phyloP scores from a whole-genome alignment of 2,329 filamentous ascomycete genomes.

The Colletotrichum spinosum region DNA sequence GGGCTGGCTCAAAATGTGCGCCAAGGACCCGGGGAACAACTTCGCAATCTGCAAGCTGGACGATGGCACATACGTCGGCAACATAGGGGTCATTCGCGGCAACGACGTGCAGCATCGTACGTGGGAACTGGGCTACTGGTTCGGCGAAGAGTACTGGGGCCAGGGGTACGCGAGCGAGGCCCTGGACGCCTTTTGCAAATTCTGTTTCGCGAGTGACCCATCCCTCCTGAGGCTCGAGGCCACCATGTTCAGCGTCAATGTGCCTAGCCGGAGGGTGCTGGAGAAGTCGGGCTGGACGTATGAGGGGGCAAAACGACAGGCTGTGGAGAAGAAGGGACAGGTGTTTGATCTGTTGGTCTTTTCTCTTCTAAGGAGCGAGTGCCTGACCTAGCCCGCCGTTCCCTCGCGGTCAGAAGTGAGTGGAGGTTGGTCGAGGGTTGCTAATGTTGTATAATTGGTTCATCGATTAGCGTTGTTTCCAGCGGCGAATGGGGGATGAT shows the following conservation, averaged over 20 bases:
- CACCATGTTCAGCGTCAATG: slow-evolving; percentile 50
- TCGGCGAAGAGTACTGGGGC: slow-evolving; percentile 57
- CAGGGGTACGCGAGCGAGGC: slow-evolving; percentile 58
- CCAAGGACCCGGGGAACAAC: slow-evolving; percentile 41
- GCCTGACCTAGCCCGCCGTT: not conserved
- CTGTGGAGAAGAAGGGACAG: slow-evolving; percentile 55
- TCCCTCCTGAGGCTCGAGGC: slow-evolving; percentile 57
- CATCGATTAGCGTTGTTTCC: too few species aligned
- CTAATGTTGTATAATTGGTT: too few species aligned
- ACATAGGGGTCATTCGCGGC: slow-evolving; percentile 52
- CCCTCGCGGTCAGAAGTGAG: not conserved
- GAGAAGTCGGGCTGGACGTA: slow-evolving; percentile 54
- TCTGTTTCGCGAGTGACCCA: slow-evolving; percentile 57
- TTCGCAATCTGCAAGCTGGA: slow-evolving; percentile 49
- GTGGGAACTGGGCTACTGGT: slow-evolving; percentile 63
- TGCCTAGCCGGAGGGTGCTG: slow-evolving; percentile 56
- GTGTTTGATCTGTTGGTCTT: slow-evolving; percentile 52
- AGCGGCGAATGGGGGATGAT: too few species aligned
- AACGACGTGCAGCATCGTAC: slow-evolving; percentile 55
- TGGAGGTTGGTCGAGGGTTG: not conserved
- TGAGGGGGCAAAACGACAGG: slow-evolving; percentile 57
- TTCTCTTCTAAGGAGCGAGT: slow-evolving; percentile 53
- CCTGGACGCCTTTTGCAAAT: slow-evolving; percentile 51
- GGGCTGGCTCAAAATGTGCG: slow-evolving; percentile 42
- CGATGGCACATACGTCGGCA: slow-evolving; percentile 52